These are phyloP conservation scores for Scutellaria galericulata DNA, from an alignment of 257 asterid genomes.

Conservation along the genomic window DNA sequence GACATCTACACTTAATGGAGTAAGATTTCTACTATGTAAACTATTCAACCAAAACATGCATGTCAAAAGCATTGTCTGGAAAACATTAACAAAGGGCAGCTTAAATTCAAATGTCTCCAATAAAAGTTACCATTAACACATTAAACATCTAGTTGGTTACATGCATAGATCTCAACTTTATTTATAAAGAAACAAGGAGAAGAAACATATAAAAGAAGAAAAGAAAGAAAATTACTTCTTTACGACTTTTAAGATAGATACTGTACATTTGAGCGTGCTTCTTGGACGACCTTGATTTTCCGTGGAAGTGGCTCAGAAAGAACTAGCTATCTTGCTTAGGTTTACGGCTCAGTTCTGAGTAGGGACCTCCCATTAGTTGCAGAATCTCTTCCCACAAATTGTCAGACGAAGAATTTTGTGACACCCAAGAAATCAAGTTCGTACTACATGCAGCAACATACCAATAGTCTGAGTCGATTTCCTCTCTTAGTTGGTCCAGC, in stretches of 20 bases:
- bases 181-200: neutral
- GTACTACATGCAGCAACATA: constrained; percentile 88
- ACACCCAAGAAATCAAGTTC: constrained; percentile 60
- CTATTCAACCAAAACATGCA: constrained; percentile 25
- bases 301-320: constrained; percentile 28
- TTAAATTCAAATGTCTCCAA: neutral
- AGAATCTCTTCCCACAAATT: constrained; percentile 89
- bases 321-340: constrained; percentile 85
- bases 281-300: constrained; percentile 29
- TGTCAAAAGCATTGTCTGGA: neutral
- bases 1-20: neutral
- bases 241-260: constrained; percentile 28
- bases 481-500: constrained; percentile 79
- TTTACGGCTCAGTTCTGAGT: constrained; percentile 91
- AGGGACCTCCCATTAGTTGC: constrained; percentile 93
- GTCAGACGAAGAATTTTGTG: constrained; percentile 57
- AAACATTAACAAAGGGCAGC: neutral
- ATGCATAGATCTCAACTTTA: constrained; percentile 31
- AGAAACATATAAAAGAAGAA: neutral
- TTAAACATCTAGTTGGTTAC: constrained; percentile 23
- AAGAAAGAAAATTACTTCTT: constrained; percentile 28
- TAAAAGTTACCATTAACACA: constrained; percentile 25
- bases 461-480: constrained; percentile 85
- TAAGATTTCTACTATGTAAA: neutral
- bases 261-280: constrained; percentile 44